phyloP scores from a whole-genome alignment of 495 filamentous ascomycete genomes.

The Penicillium simplicissimum region DNA sequence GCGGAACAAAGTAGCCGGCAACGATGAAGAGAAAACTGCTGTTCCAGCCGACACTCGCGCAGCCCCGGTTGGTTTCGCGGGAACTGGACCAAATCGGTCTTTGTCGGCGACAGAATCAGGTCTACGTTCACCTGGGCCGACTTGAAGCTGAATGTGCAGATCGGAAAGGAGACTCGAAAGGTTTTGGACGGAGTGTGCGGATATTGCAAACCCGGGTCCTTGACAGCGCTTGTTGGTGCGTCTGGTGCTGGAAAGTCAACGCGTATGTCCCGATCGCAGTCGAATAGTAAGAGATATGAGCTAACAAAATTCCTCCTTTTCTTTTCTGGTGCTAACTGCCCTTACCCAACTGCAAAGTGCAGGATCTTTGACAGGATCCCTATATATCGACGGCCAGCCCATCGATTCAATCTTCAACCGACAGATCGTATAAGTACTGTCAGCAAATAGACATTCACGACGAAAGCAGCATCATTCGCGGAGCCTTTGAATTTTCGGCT shows the following conservation, averaged over 20 bases:
- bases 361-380: constrained; percentile 71
- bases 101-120: constrained; percentile 55
- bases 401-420: constrained; percentile 75
- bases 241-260: constrained; percentile 87
- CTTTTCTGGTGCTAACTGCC: constrained; percentile 63
- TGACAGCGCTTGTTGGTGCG: constrained; percentile 84
- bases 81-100: constrained; percentile 23
- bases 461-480: constrained; percentile 74
- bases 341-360: constrained; percentile 74
- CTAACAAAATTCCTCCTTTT: neutral
- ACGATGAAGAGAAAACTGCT: constrained; percentile 50
- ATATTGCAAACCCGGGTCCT: constrained; percentile 73
- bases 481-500: constrained; percentile 85
- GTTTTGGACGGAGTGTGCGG: constrained; percentile 71
- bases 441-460: constrained; percentile 92
- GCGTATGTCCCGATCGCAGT: constrained; percentile 45
- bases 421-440: constrained; percentile 76
- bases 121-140: constrained; percentile 53
- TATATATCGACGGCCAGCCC: constrained; percentile 68
- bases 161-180: constrained; percentile 64
- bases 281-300: neutral
- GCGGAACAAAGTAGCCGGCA: constrained; percentile 41
- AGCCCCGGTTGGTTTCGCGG: constrained; percentile 13
- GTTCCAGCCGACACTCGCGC: constrained; percentile 23
- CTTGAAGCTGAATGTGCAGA: constrained; percentile 61